Evolutionary conservation across 768 basidiomycete genomes (phyloP).

Genomic region (Rhodotorula kratochvilovae): DNA sequence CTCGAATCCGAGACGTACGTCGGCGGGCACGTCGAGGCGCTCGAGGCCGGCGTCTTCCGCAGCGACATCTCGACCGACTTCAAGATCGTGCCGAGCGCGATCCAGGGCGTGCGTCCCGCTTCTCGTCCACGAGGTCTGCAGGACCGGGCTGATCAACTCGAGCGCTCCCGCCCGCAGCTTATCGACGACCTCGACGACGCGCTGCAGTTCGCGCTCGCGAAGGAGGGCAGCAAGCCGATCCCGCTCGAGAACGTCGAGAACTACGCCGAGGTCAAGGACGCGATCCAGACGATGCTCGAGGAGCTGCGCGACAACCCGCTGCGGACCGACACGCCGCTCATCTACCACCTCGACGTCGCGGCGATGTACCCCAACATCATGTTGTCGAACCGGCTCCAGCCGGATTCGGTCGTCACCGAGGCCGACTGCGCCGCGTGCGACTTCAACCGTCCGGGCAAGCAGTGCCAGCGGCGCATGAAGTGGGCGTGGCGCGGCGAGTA

Average conservation of each 20-base stretch:
- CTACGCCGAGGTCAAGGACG: constrained; percentile 82
- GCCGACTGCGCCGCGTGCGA: constrained; percentile 96
- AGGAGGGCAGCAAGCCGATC: constrained; percentile 65
- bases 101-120: constrained; percentile 55
- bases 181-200: constrained; percentile 93
- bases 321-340: constrained; percentile 84
- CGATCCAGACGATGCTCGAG: constrained; percentile 74
- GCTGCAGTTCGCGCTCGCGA: constrained; percentile 75
- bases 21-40: constrained; percentile 95
- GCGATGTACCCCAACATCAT: constrained; percentile 99
- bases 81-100: constrained; percentile 82
- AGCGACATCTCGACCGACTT: constrained; percentile 93
- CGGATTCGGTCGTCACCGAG: constrained; percentile 95
- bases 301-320: constrained; percentile 84
- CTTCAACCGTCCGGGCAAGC: constrained; percentile 91
- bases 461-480: constrained; percentile 83
- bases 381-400: constrained; percentile 97
- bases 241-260: constrained; percentile 81
- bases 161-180: constrained; percentile 55
- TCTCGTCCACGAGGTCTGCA: background rate
- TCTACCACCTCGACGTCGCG: constrained; percentile 97
- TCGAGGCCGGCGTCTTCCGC: constrained; percentile 96
- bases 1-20: constrained; percentile 96
- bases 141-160: background rate
- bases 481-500: constrained; percentile 99